Base-by-base conservation (phyloP, 805 yeast genomes). In the Wickerhamomyces mucosus region DNA sequence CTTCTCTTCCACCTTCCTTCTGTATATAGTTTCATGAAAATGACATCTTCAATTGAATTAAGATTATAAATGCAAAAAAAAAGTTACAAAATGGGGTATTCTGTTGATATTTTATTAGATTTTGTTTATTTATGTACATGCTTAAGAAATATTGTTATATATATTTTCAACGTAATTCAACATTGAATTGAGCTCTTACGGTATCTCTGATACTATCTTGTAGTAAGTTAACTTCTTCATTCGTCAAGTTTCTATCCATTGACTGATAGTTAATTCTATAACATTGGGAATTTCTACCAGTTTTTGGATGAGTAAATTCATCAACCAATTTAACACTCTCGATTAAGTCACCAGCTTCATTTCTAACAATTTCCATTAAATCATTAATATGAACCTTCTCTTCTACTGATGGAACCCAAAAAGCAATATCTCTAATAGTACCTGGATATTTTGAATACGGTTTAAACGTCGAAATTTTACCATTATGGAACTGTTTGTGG, bases 381-480 rank as follows among this genome's bases (percentile, higher is more conserved):
- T 92, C 98, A 53, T 92, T 92, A 40, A 76, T 81, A 48, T 89
- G 96, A 6, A 54, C 58, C 5, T 46, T 44, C 12, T 50, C 47
- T 4, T 51, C 37, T 6, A 50, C 46, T 3, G 56, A 50, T 6
- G 85, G 78, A 18, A 83, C 60, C 97, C 97, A 92, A 55, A 89
- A 92, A 8, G 96, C 83, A 18, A 88, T 74, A 51, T 92, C 98
- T 56, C 97, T 68, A 17, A 63, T 59, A 7, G 94, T 72, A 0
- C 89, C 82, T 0, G 97, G 98, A 51, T 76, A 86, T 56, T 81
- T 86, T 5, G 96, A 85, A 60, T 83, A 92, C 6, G 96, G 92
- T 46, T 65, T 74, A 61, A 89, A 92, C 8, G 75, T 75, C 2
- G 76, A 56, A 30, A 92, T 84, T 18, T 60, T 51, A 9, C 80